These are phyloP conservation scores for Zopfia rhizophila DNA, from an alignment of 2,329 filamentous ascomycete species.

Conservation along the genomic window DNA sequence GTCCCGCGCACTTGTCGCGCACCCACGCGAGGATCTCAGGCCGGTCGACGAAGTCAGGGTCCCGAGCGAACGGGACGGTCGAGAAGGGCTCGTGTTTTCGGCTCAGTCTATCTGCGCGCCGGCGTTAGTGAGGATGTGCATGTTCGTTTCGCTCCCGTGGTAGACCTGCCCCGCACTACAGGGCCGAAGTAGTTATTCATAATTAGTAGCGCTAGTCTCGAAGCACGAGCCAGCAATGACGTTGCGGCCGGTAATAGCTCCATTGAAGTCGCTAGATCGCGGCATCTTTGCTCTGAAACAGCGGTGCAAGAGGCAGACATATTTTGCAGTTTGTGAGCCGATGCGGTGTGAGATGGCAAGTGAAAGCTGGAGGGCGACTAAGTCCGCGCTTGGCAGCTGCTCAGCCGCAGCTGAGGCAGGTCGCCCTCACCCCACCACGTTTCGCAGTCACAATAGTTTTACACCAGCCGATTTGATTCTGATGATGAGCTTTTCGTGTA, in stretches of 20 bases:
- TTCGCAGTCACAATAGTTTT: too few relatives aligned
- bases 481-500: too few relatives aligned
- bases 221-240: slow-evolving; percentile 4
- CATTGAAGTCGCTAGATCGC: slow-evolving; percentile 2
- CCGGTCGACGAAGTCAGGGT: slow-evolving; percentile 4
- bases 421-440: too few relatives aligned
- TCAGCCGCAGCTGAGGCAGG: too few relatives aligned
- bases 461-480: too few relatives aligned
- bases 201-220: slow-evolving; percentile 3
- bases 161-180: slow-evolving; percentile 4
- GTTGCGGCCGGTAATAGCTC: slow-evolving; percentile 4
- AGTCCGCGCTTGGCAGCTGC: slow-evolving; percentile 1
- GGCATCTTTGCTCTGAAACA: neutral
- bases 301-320: neutral
- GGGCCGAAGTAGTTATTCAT: slow-evolving; percentile 9
- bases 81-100: neutral
- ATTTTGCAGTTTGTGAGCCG: neutral
- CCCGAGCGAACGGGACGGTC: slow-evolving; percentile 3
- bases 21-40: neutral
- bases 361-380: too few relatives aligned
- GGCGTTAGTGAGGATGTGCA: slow-evolving; percentile 3
- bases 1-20: slow-evolving; percentile 7
- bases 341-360: too few relatives aligned
- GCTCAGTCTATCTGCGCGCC: neutral
- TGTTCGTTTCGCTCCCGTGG: neutral